A percentile compares a stretch with the other conserved stretches of the same genome.
Evolutionary conservation across 768 basidiomycete species (phyloP).

Genomic region (Dendrothele bispora): DNA sequence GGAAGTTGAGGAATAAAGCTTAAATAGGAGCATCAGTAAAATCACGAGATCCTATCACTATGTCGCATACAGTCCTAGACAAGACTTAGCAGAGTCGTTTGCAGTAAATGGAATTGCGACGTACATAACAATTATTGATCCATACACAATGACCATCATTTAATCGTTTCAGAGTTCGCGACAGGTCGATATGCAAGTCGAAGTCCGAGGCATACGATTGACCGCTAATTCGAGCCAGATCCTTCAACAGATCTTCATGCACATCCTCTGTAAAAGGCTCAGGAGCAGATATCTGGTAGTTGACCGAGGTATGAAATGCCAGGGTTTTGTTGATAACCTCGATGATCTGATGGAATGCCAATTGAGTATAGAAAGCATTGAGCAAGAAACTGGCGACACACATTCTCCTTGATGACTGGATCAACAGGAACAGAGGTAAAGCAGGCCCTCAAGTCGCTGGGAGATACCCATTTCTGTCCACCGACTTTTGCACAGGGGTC

Average conservation of each 20-base stretch:
- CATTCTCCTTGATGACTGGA: slow-evolving; percentile 30
- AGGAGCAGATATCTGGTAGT: slow-evolving; percentile 35
- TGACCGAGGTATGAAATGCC: slow-evolving; percentile 39
- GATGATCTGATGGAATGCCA: slow-evolving; percentile 24
- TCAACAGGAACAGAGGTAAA: slow-evolving; percentile 34
- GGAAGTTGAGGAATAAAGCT: slow-evolving; percentile 18
- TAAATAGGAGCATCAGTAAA: neutral
- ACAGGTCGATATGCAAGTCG: slow-evolving; percentile 36
- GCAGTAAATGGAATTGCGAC: slow-evolving; percentile 8
- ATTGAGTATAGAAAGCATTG: neutral
- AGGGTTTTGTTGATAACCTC: slow-evolving; percentile 40
- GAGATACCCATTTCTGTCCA: slow-evolving; percentile 35
- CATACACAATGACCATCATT: slow-evolving; percentile 40
- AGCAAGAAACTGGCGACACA: slow-evolving; percentile 14
- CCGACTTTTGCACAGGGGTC: slow-evolving; percentile 39
- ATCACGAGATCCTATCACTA: neutral
- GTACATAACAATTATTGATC: slow-evolving; percentile 34
- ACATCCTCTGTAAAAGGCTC: slow-evolving; percentile 33
- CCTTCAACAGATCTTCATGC: slow-evolving; percentile 34
- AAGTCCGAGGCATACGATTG: slow-evolving; percentile 32
- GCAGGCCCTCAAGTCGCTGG: slow-evolving; percentile 32
- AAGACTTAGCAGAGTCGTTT: neutral
- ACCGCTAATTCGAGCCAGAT: slow-evolving; percentile 33
- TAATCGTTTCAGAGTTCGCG: slow-evolving; percentile 33
- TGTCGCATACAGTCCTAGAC: slow-evolving; percentile 10